Percentiles rank a stretch among this genome's conserved stretches.
Conservation (phyloP, 305 asterid genomes). For the Striga hermonthica region DNA sequence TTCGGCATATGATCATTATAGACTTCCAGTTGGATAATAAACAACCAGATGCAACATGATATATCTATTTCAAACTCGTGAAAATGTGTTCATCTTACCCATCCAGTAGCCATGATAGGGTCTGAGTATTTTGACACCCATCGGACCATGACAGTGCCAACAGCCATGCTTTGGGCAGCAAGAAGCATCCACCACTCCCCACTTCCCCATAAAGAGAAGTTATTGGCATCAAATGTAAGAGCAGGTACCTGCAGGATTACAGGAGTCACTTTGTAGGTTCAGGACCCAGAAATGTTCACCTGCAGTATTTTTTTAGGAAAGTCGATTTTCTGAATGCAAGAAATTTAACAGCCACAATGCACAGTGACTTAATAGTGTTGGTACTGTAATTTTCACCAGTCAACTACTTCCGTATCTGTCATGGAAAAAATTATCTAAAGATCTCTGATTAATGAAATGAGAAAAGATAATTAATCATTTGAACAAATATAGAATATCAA, state of each 20-base stretch:
- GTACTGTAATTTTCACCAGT: not conserved
- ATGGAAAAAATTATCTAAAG: not conserved
- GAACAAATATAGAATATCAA: not conserved
- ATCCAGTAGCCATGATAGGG: constrained; percentile 95
- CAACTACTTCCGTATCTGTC: not conserved
- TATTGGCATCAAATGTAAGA: constrained; percentile 49
- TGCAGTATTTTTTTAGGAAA: constrained; percentile 26
- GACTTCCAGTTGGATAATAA: not conserved
- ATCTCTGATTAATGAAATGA: not conserved
- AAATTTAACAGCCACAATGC: too few relatives aligned
- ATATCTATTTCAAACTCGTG: constrained; percentile 11
- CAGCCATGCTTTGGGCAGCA: constrained; percentile 98
- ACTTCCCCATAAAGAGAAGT: constrained; percentile 86
- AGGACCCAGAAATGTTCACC: constrained; percentile 29
- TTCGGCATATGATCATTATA: not conserved
- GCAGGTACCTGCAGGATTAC: constrained; percentile 62
- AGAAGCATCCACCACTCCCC: constrained; percentile 99
- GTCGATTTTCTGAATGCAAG: constrained; percentile 18
- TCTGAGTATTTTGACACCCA: constrained; percentile 95
- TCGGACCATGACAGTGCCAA: constrained; percentile 90
- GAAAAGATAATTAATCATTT: not conserved
- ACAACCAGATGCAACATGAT: constrained; percentile 16
- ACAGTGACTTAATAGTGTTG: not conserved
- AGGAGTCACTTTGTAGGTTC: constrained; percentile 26
- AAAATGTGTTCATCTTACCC: constrained; percentile 50